phyloP scores from a whole-genome alignment of 805 yeast species.

The Starmerella apicola region DNA sequence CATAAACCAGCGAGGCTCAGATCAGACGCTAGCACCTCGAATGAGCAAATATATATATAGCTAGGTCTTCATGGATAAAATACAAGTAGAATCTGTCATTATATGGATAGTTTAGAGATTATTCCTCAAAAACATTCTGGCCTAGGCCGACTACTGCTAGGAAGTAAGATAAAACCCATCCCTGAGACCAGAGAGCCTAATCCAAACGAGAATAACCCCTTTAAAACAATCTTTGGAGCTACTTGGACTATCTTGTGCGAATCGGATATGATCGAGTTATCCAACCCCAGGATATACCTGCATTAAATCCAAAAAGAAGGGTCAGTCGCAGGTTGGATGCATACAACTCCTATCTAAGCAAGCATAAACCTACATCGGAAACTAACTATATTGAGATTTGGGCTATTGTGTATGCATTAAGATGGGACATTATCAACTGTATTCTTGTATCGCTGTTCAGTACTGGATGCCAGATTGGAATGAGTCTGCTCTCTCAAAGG shows the following conservation, averaged over 20 bases:
- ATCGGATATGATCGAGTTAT: conserved; percentile 20
- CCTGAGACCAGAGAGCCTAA: conserved; percentile 15
- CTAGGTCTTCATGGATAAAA: too few species aligned
- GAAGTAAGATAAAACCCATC: conserved; percentile 14
- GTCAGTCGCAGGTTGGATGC: conserved; percentile 9
- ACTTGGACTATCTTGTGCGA: conserved; percentile 40
- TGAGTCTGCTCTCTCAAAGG: conserved; percentile 14
- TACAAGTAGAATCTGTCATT: too few species aligned
- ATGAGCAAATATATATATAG: too few species aligned
- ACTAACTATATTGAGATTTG: conserved; percentile 12
- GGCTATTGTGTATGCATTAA: conserved; percentile 18
- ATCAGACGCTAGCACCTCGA: too few species aligned
- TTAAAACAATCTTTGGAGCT: conserved; percentile 37
- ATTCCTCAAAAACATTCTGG: conserved; percentile 15
- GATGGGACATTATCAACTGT: conserved; percentile 9
- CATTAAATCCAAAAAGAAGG: conserved; percentile 10
- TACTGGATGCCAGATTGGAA: conserved; percentile 12
- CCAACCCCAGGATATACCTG: conserved; percentile 17
- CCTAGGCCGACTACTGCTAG: conserved; percentile 10
- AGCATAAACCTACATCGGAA: conserved; percentile 7
- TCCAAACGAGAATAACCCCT: conserved; percentile 22
- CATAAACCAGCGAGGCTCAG: too few species aligned
- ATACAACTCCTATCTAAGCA: conserved; percentile 9
- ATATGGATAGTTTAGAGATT: conserved; percentile 1
- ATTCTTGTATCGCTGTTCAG: conserved; percentile 3